These are phyloP conservation scores for Micractinium sp. DNA, from an alignment of 139 green algal genomes.

Conservation along the genomic window DNA sequence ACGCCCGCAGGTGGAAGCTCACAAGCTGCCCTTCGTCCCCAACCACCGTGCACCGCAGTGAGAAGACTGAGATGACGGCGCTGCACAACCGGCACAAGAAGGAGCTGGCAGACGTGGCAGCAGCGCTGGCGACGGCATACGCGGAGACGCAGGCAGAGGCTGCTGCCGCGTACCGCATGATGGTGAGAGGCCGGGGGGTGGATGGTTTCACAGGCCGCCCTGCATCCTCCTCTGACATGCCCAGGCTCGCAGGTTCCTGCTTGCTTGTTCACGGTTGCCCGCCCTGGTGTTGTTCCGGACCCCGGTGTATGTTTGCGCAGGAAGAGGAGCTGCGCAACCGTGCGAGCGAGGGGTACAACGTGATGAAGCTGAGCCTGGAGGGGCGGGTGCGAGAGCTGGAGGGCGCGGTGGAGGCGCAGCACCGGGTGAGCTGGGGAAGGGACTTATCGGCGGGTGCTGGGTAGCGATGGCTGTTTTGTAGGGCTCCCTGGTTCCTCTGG, in stretches of 20 bases:
- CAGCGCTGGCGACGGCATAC: conserved; percentile 75
- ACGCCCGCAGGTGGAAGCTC: no score
- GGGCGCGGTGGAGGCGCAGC: conserved; percentile 39
- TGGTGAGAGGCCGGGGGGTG: not conserved
- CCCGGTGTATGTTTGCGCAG: not conserved
- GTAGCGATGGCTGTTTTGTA: not conserved
- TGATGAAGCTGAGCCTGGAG: conserved; percentile 89
- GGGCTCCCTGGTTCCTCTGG: not conserved
- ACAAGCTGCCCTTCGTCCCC: no score
- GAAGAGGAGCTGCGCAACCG: conserved; percentile 30
- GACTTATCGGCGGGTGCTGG: not conserved
- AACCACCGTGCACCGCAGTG: not conserved
- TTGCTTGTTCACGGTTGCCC: not conserved
- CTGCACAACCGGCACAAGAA: conserved; percentile 76
- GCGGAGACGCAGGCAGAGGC: conserved; percentile 45
- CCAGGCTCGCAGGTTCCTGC: not conserved
- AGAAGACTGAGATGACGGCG: conserved; percentile 70
- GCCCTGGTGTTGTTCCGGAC: no score
- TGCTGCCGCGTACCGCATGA: conserved; percentile 21
- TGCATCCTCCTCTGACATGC: no score
- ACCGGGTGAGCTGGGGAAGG: conserved; percentile 6
- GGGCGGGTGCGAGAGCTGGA: conserved; percentile 87
- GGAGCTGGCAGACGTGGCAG: conserved; percentile 82
- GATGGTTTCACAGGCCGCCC: no score
- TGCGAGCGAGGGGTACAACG: conserved; percentile 86